Evolutionary conservation across 306 rosid species (phyloP).

Genomic region (Fagus sylvatica): DNA sequence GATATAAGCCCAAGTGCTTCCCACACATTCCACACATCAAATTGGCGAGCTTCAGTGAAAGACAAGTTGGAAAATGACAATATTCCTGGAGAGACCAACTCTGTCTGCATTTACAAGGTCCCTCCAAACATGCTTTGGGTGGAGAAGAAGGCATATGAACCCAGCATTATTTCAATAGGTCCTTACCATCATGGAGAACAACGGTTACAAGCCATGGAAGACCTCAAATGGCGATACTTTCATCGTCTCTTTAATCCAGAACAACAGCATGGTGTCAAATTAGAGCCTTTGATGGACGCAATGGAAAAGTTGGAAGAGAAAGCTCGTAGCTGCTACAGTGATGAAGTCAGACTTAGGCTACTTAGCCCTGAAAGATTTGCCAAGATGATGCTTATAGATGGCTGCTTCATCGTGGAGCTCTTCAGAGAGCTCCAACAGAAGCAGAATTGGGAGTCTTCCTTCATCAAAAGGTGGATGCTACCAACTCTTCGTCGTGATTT

Average conservation of each 20-base stretch:
- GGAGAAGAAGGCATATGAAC: background rate
- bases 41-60: background rate
- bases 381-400: constrained; percentile 40
- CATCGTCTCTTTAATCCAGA: constrained; percentile 18
- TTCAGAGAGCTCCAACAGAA: constrained; percentile 25
- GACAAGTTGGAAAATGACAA: background rate
- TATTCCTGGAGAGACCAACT: background rate
- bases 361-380: no score
- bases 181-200: constrained; percentile 33
- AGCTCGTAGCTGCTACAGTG: constrained; percentile 29
- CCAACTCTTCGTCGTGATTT: constrained; percentile 35
- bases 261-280: background rate
- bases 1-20: background rate
- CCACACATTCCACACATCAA: background rate
- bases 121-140: background rate
- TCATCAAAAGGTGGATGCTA: constrained; percentile 43
- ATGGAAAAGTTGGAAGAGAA: constrained; percentile 21
- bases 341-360: constrained; percentile 13
- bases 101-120: constrained; percentile 3
- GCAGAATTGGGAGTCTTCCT: background rate
- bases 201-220: constrained; percentile 20
- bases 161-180: constrained; percentile 29
- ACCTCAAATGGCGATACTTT: constrained; percentile 21
- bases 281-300: constrained; percentile 22
- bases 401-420: constrained; percentile 37